Evolutionary conservation across 306 rosid genomes (phyloP), one percentile per base, ranked within the genome.

Genomic region (Betula pendula): DNA sequence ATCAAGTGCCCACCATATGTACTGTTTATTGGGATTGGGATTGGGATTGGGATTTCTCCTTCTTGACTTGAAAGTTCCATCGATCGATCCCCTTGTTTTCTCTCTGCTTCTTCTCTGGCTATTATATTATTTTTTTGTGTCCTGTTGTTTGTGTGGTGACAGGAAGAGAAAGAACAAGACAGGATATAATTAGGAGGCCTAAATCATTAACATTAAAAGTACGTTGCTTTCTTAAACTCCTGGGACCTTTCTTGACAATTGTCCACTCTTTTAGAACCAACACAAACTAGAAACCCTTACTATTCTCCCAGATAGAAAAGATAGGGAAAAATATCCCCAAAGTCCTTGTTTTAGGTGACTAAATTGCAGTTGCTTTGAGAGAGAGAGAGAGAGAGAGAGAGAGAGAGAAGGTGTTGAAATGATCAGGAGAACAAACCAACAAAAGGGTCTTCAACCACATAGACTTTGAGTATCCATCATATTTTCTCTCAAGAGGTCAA

Each of bases 21-120:
- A 40, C 62, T 82, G 77, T 76, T 89, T 81, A 86, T 73, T 75
- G 90, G 94, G 77, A 86, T 49, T 72, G 90, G 83, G 72, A 86
- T 73, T 75, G 90, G 92, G 79, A 86, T 49, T n/a, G 77, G 77
- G n/a, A 87, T 87, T 52, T 88, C 88, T 53, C 76, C 84, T 72
- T 84, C 86, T 77, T 71, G 76, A 67, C 84, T 72, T 17, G 92
- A 86, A 47, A 84, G 84, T 76, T 89, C 97, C 97, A 91, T 90
- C n/a, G n/a, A n/a, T n/a, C n/a, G n/a, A n/a, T n/a, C n/a, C 73
- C 69, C 35, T 62, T 50, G 52, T 40, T 68, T 56, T 62, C 71
- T 59, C 27, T 10, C 31, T 13, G 11, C 53, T 42, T 5, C 53
- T 42, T n/a, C 24, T 52, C 40, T 27, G 78, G 31, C 48, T 63